A percentile compares a stretch with the other conserved stretches of the same genome.
Evolutionary conservation across 192 early-diverging fungal genomes (phyloP).

Genomic region (Podila clonocystis): DNA sequence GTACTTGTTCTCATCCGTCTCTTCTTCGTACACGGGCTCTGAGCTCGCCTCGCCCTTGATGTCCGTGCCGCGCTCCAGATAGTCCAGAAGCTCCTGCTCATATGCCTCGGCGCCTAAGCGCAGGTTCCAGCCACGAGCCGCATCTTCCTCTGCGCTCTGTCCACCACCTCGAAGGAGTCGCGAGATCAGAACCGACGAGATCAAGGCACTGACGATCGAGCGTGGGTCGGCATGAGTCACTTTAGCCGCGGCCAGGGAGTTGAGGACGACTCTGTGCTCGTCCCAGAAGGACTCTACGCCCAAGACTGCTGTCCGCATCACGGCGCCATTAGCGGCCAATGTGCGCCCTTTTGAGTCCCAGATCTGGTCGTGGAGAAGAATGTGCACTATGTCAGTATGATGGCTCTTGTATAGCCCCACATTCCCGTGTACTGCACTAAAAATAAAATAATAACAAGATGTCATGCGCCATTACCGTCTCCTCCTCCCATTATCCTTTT

Average conservation of each 20-base stretch:
- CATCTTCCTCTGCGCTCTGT: neutral
- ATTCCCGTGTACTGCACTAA: too few relatives aligned
- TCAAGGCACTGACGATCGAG: conserved; percentile 43
- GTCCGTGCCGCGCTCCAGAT: conserved; percentile 31
- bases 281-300: conserved; percentile 54
- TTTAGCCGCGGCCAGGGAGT: conserved; percentile 52
- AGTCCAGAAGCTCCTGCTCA: conserved; percentile 30
- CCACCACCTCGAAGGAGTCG: conserved; percentile 49
- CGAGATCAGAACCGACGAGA: conserved; percentile 48
- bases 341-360: conserved; percentile 42
- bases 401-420: neutral
- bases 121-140: conserved; percentile 21
- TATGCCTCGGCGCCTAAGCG: conserved; percentile 12
- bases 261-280: conserved; percentile 49
- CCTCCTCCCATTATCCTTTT: neutral
- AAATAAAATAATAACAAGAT: too few relatives aligned
- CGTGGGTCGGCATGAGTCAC: conserved; percentile 57
- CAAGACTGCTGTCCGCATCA: conserved; percentile 54
- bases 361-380: conserved; percentile 15
- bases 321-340: conserved; percentile 54
- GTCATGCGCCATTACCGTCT: too few relatives aligned
- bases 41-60: conserved; percentile 10
- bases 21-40: conserved; percentile 24
- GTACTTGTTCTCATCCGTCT: conserved; percentile 3
- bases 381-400: neutral